Percentiles rank a stretch among this genome's conserved stretches.
phyloP scores from a whole-genome alignment of 2,329 filamentous ascomycete species.

The Remersonia thermophila region DNA sequence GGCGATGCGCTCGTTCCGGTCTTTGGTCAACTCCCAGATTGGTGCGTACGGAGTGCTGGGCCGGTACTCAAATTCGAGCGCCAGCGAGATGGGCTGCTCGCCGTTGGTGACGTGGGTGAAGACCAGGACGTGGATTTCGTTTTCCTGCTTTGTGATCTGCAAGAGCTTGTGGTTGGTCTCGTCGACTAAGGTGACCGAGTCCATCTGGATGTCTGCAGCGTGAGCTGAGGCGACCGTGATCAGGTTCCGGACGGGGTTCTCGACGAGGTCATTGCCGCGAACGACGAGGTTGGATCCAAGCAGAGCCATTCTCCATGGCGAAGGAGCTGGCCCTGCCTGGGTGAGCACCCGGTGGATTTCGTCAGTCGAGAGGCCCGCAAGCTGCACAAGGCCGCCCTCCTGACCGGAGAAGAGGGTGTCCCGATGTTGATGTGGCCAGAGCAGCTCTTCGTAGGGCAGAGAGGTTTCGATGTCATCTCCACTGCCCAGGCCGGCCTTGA shows the following conservation, averaged over 20 bases:
- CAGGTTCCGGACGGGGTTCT: not conserved
- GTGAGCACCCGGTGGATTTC: too few relatives aligned
- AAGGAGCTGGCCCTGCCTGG: not conserved
- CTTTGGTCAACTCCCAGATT: not conserved
- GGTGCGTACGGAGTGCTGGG: not conserved
- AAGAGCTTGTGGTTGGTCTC: not conserved
- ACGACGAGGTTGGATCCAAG: not conserved
- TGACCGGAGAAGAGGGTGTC: too few relatives aligned
- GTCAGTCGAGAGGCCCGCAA: too few relatives aligned
- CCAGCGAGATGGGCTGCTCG: not conserved
- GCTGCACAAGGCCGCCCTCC: too few relatives aligned
- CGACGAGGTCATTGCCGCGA: not conserved
- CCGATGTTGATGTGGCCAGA: too few relatives aligned
- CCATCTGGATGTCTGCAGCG: not conserved
- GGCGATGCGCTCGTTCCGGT: conserved; percentile 1
- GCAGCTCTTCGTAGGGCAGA: too few relatives aligned
- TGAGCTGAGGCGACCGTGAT: not conserved
- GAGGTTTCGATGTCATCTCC: too few relatives aligned
- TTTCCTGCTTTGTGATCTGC: not conserved
- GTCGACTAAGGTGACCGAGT: not conserved
- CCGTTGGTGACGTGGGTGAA: not conserved
- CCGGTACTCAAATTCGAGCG: not conserved
- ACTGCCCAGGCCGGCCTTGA: too few relatives aligned
- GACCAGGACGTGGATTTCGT: not conserved
- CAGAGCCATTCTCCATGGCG: not conserved